Evolutionary conservation across 108 stramenopile species (phyloP).

Genomic region (Craspedostauros australis): DNA sequence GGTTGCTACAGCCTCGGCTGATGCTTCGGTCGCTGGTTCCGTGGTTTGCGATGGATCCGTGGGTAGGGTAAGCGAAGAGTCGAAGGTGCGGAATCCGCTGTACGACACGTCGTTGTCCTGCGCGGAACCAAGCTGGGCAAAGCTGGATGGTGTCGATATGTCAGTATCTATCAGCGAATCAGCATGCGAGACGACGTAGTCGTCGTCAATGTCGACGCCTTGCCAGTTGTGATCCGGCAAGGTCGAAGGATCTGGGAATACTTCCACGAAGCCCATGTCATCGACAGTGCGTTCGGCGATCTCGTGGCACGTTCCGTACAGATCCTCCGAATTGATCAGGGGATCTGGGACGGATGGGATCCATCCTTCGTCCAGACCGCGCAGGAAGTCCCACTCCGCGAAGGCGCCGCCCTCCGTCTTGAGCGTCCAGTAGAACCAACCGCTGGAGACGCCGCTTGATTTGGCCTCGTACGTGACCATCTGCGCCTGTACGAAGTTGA

Average conservation of each 20-base stretch:
- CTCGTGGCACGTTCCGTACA: conserved; percentile 48
- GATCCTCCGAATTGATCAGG: conserved; percentile 8
- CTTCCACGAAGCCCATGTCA: conserved; percentile 29
- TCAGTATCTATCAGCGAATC: conserved; percentile 19
- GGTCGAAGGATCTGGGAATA: conserved; percentile 34
- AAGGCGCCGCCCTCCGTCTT: conserved; percentile 58
- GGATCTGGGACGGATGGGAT: conserved; percentile 29
- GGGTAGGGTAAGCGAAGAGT: too few relatives aligned
- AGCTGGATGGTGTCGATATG: too few relatives aligned
- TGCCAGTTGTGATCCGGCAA: conserved; percentile 8
- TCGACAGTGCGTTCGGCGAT: conserved; percentile 38
- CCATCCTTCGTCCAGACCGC: conserved; percentile 65
- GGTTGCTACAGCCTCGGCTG: too few relatives aligned
- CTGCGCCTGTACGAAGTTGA: conserved; percentile 53
- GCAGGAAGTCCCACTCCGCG: conserved; percentile 71
- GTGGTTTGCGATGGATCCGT: too few relatives aligned
- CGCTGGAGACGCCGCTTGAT: conserved; percentile 23
- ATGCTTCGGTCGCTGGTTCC: too few relatives aligned
- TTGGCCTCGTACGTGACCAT: conserved; percentile 61
- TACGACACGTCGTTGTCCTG: too few relatives aligned
- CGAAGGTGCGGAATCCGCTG: too few relatives aligned
- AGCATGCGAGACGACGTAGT: conserved; percentile 48
- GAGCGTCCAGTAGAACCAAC: conserved; percentile 71
- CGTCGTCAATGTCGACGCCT: conserved; percentile 43
- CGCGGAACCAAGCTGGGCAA: too few relatives aligned